Conservation (phyloP, 805 yeast genomes). For the Wickerhamiella musiphila region DNA sequence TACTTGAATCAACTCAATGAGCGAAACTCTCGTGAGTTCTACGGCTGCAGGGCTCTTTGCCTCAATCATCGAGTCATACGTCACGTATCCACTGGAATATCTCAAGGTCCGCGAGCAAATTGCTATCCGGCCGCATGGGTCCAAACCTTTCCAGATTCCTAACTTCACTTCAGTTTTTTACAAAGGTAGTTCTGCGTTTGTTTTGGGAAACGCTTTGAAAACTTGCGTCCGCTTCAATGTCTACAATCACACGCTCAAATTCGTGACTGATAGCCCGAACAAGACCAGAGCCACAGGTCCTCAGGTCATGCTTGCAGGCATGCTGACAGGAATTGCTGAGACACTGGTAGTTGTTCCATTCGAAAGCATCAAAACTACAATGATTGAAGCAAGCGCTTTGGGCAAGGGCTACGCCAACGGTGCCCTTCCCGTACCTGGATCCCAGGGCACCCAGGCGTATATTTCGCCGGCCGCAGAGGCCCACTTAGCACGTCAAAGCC, state of each 20-base stretch:
- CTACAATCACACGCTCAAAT: slow-evolving; percentile 57
- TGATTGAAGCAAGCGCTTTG: slow-evolving; percentile 36
- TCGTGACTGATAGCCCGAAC: slow-evolving; percentile 43
- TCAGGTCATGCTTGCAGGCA: slow-evolving; percentile 65
- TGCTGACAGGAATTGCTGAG: slow-evolving; percentile 69
- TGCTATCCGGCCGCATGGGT: slow-evolving; percentile 11
- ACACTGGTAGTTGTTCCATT: slow-evolving; percentile 68
- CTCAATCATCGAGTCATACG: slow-evolving; percentile 21
- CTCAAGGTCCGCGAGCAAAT: slow-evolving; percentile 24
- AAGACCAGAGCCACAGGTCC: slow-evolving; percentile 43
- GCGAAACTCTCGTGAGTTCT: slow-evolving; percentile 18
- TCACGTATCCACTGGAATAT: slow-evolving; percentile 27
- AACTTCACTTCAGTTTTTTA: slow-evolving; percentile 18
- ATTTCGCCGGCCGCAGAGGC: not conserved
- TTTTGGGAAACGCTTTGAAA: slow-evolving; percentile 56
- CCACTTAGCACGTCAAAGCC: not conserved
- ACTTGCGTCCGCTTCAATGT: slow-evolving; percentile 56
- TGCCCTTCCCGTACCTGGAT: slow-evolving; percentile 20
- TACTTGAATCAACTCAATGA: too few species aligned
- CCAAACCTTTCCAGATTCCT: slow-evolving; percentile 11
- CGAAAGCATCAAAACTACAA: slow-evolving; percentile 59
- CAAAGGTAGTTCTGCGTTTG: slow-evolving; percentile 59
- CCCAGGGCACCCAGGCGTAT: slow-evolving; percentile 7
- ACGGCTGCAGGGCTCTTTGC: slow-evolving; percentile 24
- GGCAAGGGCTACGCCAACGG: slow-evolving; percentile 18